Percentiles rank a stretch among this genome's conserved stretches.
phyloP scores from a whole-genome alignment of 148 eudicot genomes.

The Selenicereus undatus region DNA sequence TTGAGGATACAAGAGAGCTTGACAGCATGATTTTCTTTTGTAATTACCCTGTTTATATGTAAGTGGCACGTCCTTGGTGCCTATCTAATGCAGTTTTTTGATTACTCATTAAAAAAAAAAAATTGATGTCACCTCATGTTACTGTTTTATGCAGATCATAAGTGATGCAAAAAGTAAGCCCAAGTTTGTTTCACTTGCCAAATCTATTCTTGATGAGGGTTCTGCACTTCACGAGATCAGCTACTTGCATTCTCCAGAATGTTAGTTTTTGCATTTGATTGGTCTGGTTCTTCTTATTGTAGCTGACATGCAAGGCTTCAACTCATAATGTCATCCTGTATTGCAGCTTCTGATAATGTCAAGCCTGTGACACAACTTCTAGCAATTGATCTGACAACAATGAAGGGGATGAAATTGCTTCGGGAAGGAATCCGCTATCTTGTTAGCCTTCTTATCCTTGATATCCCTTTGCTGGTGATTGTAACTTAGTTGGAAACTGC shows the following conservation, averaged over 20 bases:
- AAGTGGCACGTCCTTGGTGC: too few relatives aligned
- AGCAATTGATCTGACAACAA: slow-evolving; percentile 64
- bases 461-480: slow-evolving; percentile 4
- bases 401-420: slow-evolving; percentile 69
- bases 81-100: too few relatives aligned
- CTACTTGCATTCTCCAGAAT: slow-evolving; percentile 79
- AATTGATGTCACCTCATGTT: not conserved
- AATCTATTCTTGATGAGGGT: slow-evolving; percentile 56
- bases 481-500: slow-evolving; percentile 5
- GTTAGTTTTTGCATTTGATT: slow-evolving; percentile 34
- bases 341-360: slow-evolving; percentile 76
- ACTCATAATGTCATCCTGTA: slow-evolving; percentile 12
- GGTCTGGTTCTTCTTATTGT: not conserved
- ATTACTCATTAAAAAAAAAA: too few relatives aligned
- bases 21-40: too few relatives aligned
- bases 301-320: not conserved
- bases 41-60: too few relatives aligned
- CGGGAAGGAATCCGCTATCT: slow-evolving; percentile 87
- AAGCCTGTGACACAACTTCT: slow-evolving; percentile 97
- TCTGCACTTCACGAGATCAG: slow-evolving; percentile 61
- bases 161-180: slow-evolving; percentile 82
- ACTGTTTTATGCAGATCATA: slow-evolving; percentile 58
- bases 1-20: too few relatives aligned
- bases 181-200: slow-evolving; percentile 64
- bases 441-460: slow-evolving; percentile 39